phyloP scores from a whole-genome alignment of 805 yeast genomes.

The Kuraishia ogatae region DNA sequence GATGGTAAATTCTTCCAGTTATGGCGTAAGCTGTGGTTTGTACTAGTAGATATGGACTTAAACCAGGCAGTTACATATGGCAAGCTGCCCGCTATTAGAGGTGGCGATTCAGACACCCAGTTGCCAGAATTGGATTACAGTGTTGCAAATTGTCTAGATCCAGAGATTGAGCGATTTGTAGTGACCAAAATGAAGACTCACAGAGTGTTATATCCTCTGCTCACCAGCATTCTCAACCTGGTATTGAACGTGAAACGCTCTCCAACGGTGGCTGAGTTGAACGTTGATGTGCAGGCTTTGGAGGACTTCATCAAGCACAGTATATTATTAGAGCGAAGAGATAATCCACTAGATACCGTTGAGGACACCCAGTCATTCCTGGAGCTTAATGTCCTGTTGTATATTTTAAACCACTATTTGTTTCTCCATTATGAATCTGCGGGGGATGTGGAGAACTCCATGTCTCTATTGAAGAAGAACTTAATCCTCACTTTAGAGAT shows the following conservation, averaged over 20 bases:
- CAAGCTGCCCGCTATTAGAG: slow-evolving; percentile 11
- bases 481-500: neutral
- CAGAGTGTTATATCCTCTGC: slow-evolving; percentile 8
- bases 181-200: slow-evolving; percentile 12
- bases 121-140: slow-evolving; percentile 8
- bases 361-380: neutral
- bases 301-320: neutral
- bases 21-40: slow-evolving; percentile 23
- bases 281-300: neutral
- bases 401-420: slow-evolving; percentile 10
- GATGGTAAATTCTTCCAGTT: slow-evolving; percentile 12
- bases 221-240: slow-evolving; percentile 12
- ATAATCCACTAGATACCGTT: neutral
- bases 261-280: slow-evolving; percentile 16
- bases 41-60: slow-evolving; percentile 14
- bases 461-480: slow-evolving; percentile 2
- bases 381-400: slow-evolving; percentile 7
- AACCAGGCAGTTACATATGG: slow-evolving; percentile 15
- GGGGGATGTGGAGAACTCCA: slow-evolving; percentile 2
- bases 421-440: slow-evolving; percentile 12
- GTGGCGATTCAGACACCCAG: slow-evolving; percentile 10
- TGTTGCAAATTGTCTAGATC: slow-evolving; percentile 8
- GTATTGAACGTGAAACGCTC: slow-evolving; percentile 11
- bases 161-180: slow-evolving; percentile 12
- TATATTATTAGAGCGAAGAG: neutral